Percentiles rank a stretch among this genome's conserved stretches.
phyloP scores from a whole-genome alignment of 495 filamentous ascomycete genomes.

The Podospora australis region DNA sequence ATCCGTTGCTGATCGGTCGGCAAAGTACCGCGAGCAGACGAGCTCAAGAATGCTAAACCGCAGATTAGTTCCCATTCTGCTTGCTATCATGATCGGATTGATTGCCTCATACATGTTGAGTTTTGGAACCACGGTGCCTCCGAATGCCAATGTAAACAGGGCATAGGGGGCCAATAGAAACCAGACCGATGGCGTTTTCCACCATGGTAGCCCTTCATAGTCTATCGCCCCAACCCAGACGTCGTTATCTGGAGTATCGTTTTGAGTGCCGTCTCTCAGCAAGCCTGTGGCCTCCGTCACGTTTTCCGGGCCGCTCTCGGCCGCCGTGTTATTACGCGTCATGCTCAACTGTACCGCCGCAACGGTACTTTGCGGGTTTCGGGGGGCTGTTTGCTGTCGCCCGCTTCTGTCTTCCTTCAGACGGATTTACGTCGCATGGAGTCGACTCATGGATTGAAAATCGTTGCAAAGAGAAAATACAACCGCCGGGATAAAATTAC shows the following conservation, averaged over 20 bases:
- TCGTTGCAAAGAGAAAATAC: too few species aligned
- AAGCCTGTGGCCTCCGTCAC: slow-evolving; percentile 38
- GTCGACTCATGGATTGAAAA: too few species aligned
- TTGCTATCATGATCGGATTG: not conserved
- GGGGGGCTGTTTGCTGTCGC: too few species aligned
- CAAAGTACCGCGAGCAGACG: slow-evolving; percentile 72
- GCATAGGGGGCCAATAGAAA: slow-evolving; percentile 78
- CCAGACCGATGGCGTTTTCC: slow-evolving; percentile 67
- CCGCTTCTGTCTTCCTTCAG: too few species aligned
- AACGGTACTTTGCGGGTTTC: too few species aligned
- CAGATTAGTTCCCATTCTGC: slow-evolving; percentile 4
- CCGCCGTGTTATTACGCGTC: not conserved
- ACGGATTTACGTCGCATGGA: too few species aligned
- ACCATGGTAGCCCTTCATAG: slow-evolving; percentile 61
- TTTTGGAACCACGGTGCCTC: slow-evolving; percentile 71
- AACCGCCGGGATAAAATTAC: too few species aligned
- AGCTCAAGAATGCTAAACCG: slow-evolving; percentile 57
- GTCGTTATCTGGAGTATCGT: slow-evolving; percentile 7
- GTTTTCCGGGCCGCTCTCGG: slow-evolving; percentile 7
- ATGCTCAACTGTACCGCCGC: too few species aligned
- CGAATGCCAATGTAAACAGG: slow-evolving; percentile 74
- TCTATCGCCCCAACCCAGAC: slow-evolving; percentile 45
- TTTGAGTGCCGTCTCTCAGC: slow-evolving; percentile 20
- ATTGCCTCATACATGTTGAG: slow-evolving; percentile 53
- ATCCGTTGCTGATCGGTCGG: slow-evolving; percentile 50